Conservation (phyloP, 208 protist genomes). For the Phytomonas francai region DNA sequence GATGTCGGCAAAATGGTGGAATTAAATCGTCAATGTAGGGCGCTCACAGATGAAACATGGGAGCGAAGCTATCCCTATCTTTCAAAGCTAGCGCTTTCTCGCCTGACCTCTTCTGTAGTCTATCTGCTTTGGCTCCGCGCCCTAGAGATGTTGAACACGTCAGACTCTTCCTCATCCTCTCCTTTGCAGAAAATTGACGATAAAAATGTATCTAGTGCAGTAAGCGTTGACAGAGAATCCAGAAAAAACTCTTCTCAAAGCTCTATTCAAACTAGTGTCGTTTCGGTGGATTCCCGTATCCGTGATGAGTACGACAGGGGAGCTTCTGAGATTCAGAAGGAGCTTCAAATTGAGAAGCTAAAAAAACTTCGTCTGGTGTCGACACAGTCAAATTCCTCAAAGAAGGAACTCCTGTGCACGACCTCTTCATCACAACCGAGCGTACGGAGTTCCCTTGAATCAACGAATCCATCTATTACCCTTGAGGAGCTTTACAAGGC, state of each 20-base stretch:
- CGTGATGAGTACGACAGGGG: slow-evolving; percentile 8
- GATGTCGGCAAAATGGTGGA: slow-evolving; percentile 30
- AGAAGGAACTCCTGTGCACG: slow-evolving; percentile 1
- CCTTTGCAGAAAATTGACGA: too few relatives aligned
- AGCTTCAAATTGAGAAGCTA: too few relatives aligned
- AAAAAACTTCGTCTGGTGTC: too few relatives aligned
- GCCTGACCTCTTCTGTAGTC: slow-evolving; percentile 24
- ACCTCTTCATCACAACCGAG: background rate
- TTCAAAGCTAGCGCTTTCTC: slow-evolving; percentile 20
- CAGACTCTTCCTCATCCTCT: too few relatives aligned
- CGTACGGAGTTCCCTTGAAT: too few relatives aligned
- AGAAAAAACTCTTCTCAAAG: too few relatives aligned
- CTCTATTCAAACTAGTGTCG: slow-evolving; percentile 4
- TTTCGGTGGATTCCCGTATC: slow-evolving; percentile 20
- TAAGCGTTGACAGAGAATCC: too few relatives aligned
- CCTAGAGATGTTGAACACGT: slow-evolving; percentile 10
- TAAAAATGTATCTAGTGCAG: too few relatives aligned
- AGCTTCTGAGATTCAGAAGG: too few relatives aligned
- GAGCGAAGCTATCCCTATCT: slow-evolving; percentile 19
- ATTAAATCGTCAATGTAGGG: slow-evolving; percentile 13
- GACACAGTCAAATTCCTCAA: too few relatives aligned
- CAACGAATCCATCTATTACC: slow-evolving; percentile 8
- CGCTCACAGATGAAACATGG: slow-evolving; percentile 27
- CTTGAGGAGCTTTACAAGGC: slow-evolving; percentile 33
- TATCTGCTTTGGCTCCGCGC: slow-evolving; percentile 26